Conservation (phyloP, 805 yeast genomes). For the Zygosaccharomyces pseudorouxii region DNA sequence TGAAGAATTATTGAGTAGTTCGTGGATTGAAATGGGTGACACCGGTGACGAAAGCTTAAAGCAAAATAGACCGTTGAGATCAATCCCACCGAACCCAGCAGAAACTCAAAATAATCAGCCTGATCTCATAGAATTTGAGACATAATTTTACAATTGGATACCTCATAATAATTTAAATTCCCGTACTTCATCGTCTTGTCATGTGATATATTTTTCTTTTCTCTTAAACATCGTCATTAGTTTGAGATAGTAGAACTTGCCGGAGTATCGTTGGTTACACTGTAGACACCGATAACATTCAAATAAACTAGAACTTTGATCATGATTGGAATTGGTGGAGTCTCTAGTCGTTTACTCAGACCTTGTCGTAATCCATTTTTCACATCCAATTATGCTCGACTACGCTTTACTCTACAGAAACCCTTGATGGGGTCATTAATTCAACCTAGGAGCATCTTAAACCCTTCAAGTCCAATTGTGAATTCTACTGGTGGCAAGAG, state of each 20-base stretch:
- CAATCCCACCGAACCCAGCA: constrained; percentile 11
- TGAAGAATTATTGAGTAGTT: constrained; percentile 25
- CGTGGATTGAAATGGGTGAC: constrained; percentile 28
- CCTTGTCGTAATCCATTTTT: constrained; percentile 19
- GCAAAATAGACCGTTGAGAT: constrained; percentile 16
- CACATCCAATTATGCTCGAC: constrained; percentile 17
- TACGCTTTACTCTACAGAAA: constrained; percentile 9
- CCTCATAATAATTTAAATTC: not conserved
- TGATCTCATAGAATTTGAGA: constrained; percentile 33
- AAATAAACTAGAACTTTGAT: not conserved
- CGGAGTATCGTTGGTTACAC: not conserved
- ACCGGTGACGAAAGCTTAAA: constrained; percentile 15
- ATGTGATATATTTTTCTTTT: not conserved
- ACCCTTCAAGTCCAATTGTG: constrained; percentile 1
- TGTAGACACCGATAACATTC: not conserved
- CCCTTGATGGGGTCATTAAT: constrained; percentile 16
- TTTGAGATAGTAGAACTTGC: not conserved
- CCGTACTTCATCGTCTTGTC: not conserved
- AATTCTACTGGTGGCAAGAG: constrained; percentile 1
- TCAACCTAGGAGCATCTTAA: constrained; percentile 4
- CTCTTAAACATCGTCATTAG: not conserved
- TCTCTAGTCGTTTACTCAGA: constrained; percentile 1
- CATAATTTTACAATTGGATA: constrained; percentile 13
- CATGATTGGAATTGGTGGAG: constrained; percentile 6
- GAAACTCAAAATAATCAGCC: constrained; percentile 10